These are phyloP conservation scores for Dothistroma pini DNA, from an alignment of 2,329 filamentous ascomycete genomes.

Conservation along the genomic window DNA sequence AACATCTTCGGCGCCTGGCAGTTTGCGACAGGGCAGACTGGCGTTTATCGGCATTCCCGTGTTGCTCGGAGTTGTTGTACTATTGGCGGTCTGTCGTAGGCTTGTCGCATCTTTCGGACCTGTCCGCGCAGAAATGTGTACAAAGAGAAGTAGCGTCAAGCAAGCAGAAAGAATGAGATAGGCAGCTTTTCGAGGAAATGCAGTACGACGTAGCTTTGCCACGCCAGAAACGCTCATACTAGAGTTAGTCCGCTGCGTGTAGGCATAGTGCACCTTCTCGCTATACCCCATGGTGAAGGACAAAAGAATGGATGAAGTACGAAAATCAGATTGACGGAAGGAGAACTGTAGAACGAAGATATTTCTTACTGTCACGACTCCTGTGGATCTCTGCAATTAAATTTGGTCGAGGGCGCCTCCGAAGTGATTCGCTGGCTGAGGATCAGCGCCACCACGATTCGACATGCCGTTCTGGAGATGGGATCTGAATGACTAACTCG, in stretches of 20 bases:
- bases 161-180: constrained; percentile 3
- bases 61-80: neutral
- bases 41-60: neutral
- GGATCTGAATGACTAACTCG: too few species aligned
- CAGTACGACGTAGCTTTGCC: constrained; percentile 3
- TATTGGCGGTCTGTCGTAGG: neutral
- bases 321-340: neutral
- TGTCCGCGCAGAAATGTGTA: neutral
- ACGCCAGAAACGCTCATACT: neutral
- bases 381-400: neutral
- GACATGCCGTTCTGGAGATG: neutral
- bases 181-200: neutral
- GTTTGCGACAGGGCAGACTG: constrained; percentile 15
- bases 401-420: neutral
- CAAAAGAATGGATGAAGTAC: neutral
- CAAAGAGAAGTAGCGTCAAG: constrained; percentile 3
- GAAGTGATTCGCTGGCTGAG: neutral
- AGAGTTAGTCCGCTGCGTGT: neutral
- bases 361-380: neutral
- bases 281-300: neutral
- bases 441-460: neutral
- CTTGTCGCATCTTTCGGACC: neutral
- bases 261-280: constrained; percentile 6
- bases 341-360: neutral
- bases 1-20: constrained; percentile 44